phyloP scores from a whole-genome alignment of 2,329 filamentous ascomycete genomes.

The Periconia sp. region DNA sequence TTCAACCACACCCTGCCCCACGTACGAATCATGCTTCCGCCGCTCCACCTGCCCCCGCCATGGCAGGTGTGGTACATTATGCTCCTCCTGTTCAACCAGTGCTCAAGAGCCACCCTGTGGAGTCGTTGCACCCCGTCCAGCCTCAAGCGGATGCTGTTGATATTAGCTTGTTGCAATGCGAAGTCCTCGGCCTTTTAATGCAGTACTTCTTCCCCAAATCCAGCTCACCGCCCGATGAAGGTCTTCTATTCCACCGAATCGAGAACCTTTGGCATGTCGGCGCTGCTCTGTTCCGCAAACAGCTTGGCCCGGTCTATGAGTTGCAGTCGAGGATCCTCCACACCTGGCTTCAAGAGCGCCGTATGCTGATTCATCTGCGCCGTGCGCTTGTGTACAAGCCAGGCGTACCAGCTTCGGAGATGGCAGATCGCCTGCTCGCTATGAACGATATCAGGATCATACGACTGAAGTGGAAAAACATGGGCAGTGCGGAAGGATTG shows the following conservation, averaged over 20 bases:
- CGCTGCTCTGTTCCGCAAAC: conserved; percentile 25
- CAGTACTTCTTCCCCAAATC: conserved; percentile 33
- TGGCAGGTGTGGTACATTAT: conserved; percentile 1
- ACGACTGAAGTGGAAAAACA: conserved; percentile 40
- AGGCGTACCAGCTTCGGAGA: conserved; percentile 24
- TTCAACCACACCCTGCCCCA: conserved; percentile 6
- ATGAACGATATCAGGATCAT: conserved; percentile 39
- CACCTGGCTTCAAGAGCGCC: conserved; percentile 34
- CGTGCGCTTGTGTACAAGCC: conserved; percentile 25
- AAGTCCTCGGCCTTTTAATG: conserved; percentile 33
- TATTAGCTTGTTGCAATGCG: conserved; percentile 32
- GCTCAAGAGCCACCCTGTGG: conserved; percentile 28
- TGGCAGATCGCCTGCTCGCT: conserved; percentile 34
- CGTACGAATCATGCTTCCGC: conserved; percentile 2
- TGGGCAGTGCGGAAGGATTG: conserved; percentile 33
- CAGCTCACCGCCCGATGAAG: conserved; percentile 25
- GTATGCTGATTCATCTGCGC: conserved; percentile 29
- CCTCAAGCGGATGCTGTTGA: conserved; percentile 14
- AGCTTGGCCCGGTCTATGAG: conserved; percentile 29
- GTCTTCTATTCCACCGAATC: conserved; percentile 25
- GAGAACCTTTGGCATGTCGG: conserved; percentile 32
- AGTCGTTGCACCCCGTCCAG: conserved; percentile 9
- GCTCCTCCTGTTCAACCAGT: conserved; percentile 15
- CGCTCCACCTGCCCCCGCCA: not conserved
- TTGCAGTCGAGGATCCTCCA: conserved; percentile 29